phyloP scores from a whole-genome alignment of 2,329 filamentous ascomycete species.

The Ophiocordyceps sinensis region DNA sequence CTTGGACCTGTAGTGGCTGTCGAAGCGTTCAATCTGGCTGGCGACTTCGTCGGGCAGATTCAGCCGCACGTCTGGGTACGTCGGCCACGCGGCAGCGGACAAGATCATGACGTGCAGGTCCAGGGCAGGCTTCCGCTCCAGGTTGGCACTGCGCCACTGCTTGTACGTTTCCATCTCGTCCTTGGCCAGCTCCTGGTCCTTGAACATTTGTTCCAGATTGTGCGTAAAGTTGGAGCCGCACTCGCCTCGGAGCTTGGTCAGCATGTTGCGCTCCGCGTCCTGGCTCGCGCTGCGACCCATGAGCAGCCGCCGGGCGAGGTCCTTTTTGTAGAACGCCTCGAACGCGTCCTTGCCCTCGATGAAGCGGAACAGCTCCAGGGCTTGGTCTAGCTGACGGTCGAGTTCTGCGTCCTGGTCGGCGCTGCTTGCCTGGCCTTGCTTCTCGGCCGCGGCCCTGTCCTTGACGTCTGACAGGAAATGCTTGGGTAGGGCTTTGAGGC shows the following conservation, averaged over 20 bases:
- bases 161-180: constrained; percentile 92
- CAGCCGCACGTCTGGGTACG: constrained; percentile 62
- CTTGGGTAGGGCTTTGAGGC: constrained; percentile 67
- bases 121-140: constrained; percentile 33
- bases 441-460: constrained; percentile 42
- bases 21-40: constrained; percentile 66
- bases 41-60: constrained; percentile 64
- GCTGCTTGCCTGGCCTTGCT: constrained; percentile 48
- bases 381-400: constrained; percentile 82
- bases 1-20: constrained; percentile 74
- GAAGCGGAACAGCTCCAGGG: constrained; percentile 88
- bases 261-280: constrained; percentile 92
- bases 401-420: constrained; percentile 86
- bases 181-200: constrained; percentile 83
- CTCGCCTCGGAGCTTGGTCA: constrained; percentile 79
- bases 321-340: constrained; percentile 98
- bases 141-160: constrained; percentile 42
- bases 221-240: constrained; percentile 91
- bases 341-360: constrained; percentile 96
- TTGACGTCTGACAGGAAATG: constrained; percentile 48
- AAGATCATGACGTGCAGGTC: constrained; percentile 71
- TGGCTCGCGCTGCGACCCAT: constrained; percentile 89
- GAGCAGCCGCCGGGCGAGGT: constrained; percentile 74
- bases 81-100: constrained; percentile 86
- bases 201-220: constrained; percentile 98